These are phyloP conservation scores for Kazachstania martiniae DNA, from an alignment of 805 yeast genomes.

Conservation along the genomic window DNA sequence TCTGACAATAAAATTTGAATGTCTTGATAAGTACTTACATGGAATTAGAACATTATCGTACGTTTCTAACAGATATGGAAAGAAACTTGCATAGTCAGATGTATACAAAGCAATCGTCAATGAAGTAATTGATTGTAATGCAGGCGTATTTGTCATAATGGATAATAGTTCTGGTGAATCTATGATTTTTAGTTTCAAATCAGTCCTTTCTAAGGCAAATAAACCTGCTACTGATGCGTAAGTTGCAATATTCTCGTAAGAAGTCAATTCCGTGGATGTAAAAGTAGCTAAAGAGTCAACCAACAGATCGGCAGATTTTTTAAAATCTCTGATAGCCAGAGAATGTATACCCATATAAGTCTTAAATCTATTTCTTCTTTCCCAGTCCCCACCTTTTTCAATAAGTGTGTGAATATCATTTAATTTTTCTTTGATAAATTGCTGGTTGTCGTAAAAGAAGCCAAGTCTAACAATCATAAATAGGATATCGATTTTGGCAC, in stretches of 20 bases:
- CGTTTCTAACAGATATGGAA: conserved; percentile 66
- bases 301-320: conserved; percentile 72
- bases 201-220: conserved; percentile 69
- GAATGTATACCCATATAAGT: conserved; percentile 80
- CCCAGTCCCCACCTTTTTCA: conserved; percentile 99
- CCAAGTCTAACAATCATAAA: conserved; percentile 80
- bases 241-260: conserved; percentile 82
- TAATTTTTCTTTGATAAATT: conserved; percentile 56
- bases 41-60: conserved; percentile 60
- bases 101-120: conserved; percentile 80
- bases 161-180: conserved; percentile 92
- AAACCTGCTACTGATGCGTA: conserved; percentile 87
- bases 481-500: conserved; percentile 78
- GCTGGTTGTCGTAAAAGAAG: conserved; percentile 75
- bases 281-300: conserved; percentile 91
- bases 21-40: conserved; percentile 59
- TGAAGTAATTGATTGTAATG: conserved; percentile 69
- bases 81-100: conserved; percentile 74
- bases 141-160: conserved; percentile 56
- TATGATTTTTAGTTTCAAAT: conserved; percentile 70
- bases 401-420: conserved; percentile 65
- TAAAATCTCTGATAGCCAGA: conserved; percentile 76
- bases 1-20: conserved; percentile 74
- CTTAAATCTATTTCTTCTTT: conserved; percentile 88
- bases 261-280: conserved; percentile 81